Evolutionary conservation across 2,329 filamentous ascomycete species (phyloP), one percentile per base, ranked within the genome.

Genomic region (Penicillium sp.): DNA sequence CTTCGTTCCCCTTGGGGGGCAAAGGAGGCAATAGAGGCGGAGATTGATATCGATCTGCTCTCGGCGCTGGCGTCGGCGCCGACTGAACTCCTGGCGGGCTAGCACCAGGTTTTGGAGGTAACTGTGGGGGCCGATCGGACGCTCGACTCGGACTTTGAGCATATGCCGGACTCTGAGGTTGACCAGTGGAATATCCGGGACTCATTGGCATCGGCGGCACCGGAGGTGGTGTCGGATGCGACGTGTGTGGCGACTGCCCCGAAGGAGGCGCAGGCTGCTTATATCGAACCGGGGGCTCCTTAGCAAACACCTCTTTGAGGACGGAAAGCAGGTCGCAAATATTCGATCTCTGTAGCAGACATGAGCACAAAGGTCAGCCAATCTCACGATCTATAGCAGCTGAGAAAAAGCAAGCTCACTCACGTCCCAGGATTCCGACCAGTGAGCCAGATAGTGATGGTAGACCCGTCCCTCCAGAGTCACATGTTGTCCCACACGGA

Each of bases 401-500:
- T 11, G 9, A 8, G 9, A 34, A 29, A 26, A 13, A 28, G n/a
- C 24, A 27, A 42, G 24, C 11, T 11, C 6, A 82, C 86, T 74
- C 69, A 94, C 88, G 81, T 95, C 88, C 86, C 88, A 93, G 59
- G 87, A 91, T 56, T 88, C 83, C 29, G 79, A 75, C 93, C 93
- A 98, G 53, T 89, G 84, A 29, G 89, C 88, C 40, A 98, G 75
- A 67, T 97, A 98, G 34, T 93, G 93, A 66, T 98, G 93, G 66
- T 97, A 98, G 54, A 97, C 82, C 66, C 88, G 85, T 26, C 93
- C 93, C 62, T 97, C 91, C 4, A 88, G 84, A 63, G 93, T 90
- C 51, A 98, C 90, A 74, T 98, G 90, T 65, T 98, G 93, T 0
- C 93, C 93, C 1, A 90, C 89, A 18, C 91, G 81, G 37, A 98